Evolutionary conservation across 305 asterid genomes (phyloP).

Genomic region (Rubia tinctorum): DNA sequence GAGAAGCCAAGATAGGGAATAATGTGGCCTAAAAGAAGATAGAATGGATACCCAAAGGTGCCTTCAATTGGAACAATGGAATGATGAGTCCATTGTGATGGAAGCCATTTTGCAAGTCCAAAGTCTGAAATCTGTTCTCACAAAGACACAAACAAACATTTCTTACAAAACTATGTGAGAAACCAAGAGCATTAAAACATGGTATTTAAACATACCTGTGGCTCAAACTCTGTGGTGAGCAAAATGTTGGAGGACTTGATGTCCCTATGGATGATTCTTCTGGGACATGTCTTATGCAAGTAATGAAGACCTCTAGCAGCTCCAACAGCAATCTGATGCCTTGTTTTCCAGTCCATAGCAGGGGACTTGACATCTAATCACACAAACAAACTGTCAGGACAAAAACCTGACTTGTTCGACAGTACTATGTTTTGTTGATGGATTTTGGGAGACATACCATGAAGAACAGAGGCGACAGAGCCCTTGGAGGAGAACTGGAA

Average conservation of each 20-base stretch:
- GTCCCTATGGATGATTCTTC: conserved; percentile 90
- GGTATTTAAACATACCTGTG: conserved; percentile 47
- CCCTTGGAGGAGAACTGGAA: conserved; percentile 92
- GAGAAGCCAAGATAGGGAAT: not conserved
- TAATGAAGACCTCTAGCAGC: conserved; percentile 84
- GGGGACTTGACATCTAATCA: conserved; percentile 52
- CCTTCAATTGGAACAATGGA: conserved; percentile 96
- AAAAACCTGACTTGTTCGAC: not conserved
- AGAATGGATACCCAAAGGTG: conserved; percentile 66
- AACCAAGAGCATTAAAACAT: not conserved
- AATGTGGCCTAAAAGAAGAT: not conserved
- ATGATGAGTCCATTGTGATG: conserved; percentile 93
- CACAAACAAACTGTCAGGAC: not conserved
- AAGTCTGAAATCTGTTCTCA: conserved; percentile 73
- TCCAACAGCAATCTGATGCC: conserved; percentile 79
- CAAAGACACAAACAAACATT: not conserved
- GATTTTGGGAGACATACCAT: conserved; percentile 38
- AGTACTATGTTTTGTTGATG: not conserved
- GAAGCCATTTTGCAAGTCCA: conserved; percentile 98
- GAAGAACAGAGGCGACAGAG: conserved; percentile 87
- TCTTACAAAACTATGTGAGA: not conserved
- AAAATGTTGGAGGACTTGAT: conserved; percentile 78
- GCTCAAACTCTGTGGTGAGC: conserved; percentile 69
- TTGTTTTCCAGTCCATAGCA: conserved; percentile 75
- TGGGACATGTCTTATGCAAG: conserved; percentile 77